Base-by-base conservation (phyloP, 1,139 yeast genomes). In the Protomyces arabidopsidicola region DNA sequence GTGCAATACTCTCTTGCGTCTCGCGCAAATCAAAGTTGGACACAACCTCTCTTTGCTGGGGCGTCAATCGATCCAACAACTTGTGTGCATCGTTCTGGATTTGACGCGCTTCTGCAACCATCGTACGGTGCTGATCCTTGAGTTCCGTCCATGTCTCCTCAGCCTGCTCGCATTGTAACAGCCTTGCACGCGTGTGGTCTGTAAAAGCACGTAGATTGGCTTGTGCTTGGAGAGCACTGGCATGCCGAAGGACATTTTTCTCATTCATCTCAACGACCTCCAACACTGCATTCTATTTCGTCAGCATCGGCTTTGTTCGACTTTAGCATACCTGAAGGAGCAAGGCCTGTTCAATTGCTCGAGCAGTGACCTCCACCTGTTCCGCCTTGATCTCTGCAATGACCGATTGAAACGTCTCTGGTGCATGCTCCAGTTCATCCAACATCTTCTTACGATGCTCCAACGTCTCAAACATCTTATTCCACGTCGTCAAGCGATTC, bases 1-100 rank as follows among this genome's bases (percentile, higher is more conserved):
- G 65, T 50, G 72, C 72, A 24, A 75, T 63, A 34, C 69, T 70
- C 34, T 71, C 71, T 35, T 72, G 67, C 35, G 68, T 57, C 45
- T 45, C 52, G 45, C 35, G 22, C 12, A 45, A 50, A 18, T 64
- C 66, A 36, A 38, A 38, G 35, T 52, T 34, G 14, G 38, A 39
- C 27, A 60, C 27, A 42, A 39, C 18, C 31, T 38, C 45, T 39
- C 58, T 45, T 10, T 53, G 53, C 31, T 55, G 60, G 24, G 55
- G 53, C 8, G 35, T 51, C n/a, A 55, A 34, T 16, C 39, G 45
- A 2, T 22, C 31, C 24, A 55, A 52, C 8, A 51, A 34, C 10
- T 5, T 31, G 18, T 51, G 53, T 12, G 63, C 63, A 20, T 45
- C 45, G 3, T 39, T 35, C 20, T 53, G 53, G n/a, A 45, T 53